These are phyloP conservation scores for Lentinula detonsa DNA, from an alignment of 768 basidiomycete species.

Conservation along the genomic window DNA sequence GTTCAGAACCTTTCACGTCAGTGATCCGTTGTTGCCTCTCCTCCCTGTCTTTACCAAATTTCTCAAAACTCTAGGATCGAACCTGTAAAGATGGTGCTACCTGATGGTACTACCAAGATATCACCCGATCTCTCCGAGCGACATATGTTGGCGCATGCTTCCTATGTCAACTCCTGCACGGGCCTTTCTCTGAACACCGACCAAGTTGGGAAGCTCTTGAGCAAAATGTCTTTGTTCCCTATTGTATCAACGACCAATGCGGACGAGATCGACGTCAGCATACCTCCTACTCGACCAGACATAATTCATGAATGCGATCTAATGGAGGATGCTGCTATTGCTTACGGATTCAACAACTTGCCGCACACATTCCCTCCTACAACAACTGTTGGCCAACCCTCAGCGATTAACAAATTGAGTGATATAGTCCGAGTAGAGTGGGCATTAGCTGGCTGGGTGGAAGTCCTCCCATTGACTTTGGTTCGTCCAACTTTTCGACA, in stretches of 20 bases:
- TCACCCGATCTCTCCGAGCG: conserved; percentile 79
- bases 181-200: conserved; percentile 66
- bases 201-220: conserved; percentile 68
- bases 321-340: conserved; percentile 97
- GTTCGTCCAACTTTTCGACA: conserved; percentile 38
- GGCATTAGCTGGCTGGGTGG: conserved; percentile 93
- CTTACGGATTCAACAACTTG: conserved; percentile 96
- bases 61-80: conserved; percentile 59
- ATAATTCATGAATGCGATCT: conserved; percentile 98
- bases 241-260: conserved; percentile 43
- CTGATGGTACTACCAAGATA: conserved; percentile 70
- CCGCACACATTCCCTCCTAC: conserved; percentile 89
- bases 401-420: conserved; percentile 82
- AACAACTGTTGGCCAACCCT: conserved; percentile 90
- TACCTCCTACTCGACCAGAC: conserved; percentile 96
- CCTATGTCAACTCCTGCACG: conserved; percentile 95
- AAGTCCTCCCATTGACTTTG: conserved; percentile 90
- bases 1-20: conserved; percentile 86
- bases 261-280: conserved; percentile 68
- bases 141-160: conserved; percentile 66
- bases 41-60: conserved; percentile 2
- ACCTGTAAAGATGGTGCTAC: conserved; percentile 79
- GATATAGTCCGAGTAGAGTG: conserved; percentile 89
- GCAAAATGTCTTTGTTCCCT: conserved; percentile 75
- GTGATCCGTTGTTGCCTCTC: conserved; percentile 20